These are phyloP conservation scores for Tilletia setariae DNA, from an alignment of 1,284 basidiomycete species.

Conservation along the genomic window DNA sequence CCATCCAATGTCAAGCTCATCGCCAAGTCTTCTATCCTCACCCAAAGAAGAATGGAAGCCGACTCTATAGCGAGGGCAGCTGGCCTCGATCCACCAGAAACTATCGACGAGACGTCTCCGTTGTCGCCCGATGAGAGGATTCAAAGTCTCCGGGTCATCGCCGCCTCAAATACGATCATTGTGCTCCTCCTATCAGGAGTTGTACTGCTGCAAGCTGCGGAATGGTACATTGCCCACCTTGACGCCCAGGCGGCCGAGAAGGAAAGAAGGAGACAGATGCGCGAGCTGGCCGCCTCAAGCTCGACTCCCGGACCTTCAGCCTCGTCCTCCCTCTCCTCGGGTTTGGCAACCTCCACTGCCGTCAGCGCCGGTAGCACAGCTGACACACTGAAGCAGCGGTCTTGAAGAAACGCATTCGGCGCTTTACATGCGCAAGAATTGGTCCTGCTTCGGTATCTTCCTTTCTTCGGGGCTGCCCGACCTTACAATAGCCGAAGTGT, in stretches of 20 bases:
- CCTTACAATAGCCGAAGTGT: too few species aligned
- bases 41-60: slow-evolving; percentile 32
- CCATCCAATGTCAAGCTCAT: slow-evolving; percentile 41
- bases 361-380: not conserved
- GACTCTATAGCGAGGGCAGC: slow-evolving; percentile 29
- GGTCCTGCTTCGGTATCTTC: too few species aligned
- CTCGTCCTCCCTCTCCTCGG: not conserved
- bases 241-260: not conserved
- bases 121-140: slow-evolving; percentile 39
- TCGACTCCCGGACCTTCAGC: slow-evolving; percentile 1
- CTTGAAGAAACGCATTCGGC: not conserved
- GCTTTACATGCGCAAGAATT: too few species aligned
- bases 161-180: slow-evolving; percentile 47
- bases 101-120: slow-evolving; percentile 22
- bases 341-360: not conserved
- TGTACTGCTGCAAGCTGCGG: slow-evolving; percentile 41
- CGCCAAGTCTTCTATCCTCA: slow-evolving; percentile 32
- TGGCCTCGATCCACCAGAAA: slow-evolving; percentile 4
- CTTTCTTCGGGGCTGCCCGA: too few species aligned
- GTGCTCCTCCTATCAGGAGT: slow-evolving; percentile 43
- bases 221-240: slow-evolving; percentile 37
- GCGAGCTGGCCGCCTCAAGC: not conserved
- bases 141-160: slow-evolving; percentile 40
- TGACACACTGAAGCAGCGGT: slow-evolving; percentile 1
- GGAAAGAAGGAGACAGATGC: slow-evolving; percentile 9